Evolutionary conservation across 306 rosid genomes (phyloP), one percentile per base, ranked within the genome.

Genomic region (Canavalia ensiformis): DNA sequence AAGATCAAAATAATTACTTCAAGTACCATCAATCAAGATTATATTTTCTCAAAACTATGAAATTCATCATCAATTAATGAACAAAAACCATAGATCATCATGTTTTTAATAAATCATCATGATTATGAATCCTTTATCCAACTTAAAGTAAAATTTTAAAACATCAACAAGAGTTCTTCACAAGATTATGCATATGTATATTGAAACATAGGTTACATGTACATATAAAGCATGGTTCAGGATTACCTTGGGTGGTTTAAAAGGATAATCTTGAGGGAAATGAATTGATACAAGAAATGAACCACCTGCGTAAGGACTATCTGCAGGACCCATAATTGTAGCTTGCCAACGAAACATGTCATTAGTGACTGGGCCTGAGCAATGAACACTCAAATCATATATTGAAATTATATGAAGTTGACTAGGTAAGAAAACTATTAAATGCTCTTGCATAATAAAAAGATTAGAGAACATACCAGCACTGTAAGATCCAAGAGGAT

Each of bases 241-340:
- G 46, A 34, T 62, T 62, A 64, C 70, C 70, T 37, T 64, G 31
- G 70, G 70, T 13, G 70, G 70, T 39, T 64, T 64, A 28, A 35
- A 35, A 11, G 68, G 68, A 35, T 63, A 63, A 35, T 63, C 68
- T 11, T 28, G 46, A 11, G 68, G 68, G 29, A 63, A 63, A 29
- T 6, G 45, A 13, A 63, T 63, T 5, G 70, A 64, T 5, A 13
- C 12, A 39, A 64, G 11, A 39, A 64, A 64, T 31, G 39, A 47
- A 13, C 49, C 70, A 37, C 70, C 70, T 7, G 49, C 70, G 39
- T 37, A 64, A 37, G 70, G 70, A 46, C 70, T 64, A 64, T 64
- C 70, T 12, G 49, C 6, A n/a, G 70, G 70, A 28, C 70, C 70
- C 49, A 64, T 13, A 37, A 64, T 64, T 37, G 70, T 37, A 37